Base-by-base conservation (phyloP, 768 basidiomycete genomes). In the Rhodotorula diobovata region DNA sequence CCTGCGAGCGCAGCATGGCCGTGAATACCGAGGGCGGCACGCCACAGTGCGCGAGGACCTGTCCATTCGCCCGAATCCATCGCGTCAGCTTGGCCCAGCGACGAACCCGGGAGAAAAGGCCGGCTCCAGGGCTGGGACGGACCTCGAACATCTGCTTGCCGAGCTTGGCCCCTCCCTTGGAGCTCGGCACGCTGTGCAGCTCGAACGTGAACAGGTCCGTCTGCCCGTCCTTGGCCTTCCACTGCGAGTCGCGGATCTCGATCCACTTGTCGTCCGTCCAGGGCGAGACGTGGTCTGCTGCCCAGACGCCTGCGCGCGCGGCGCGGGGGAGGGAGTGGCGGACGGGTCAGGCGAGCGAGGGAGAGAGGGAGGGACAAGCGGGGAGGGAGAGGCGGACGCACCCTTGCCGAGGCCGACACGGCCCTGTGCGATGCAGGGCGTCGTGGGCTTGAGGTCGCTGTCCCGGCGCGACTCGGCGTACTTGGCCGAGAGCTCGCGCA, bases 101-200 rank as follows among this genome's bases (percentile, higher is more conserved):
- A 10, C 20, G 4, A 8, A 16, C 11, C 12, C 6, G 55, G 23
- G 55, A 35, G 34, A 23, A 14, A 56, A 30, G n/a, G n/a, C n/a
- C n/a, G n/a, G n/a, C n/a, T n/a, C n/a, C n/a, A n/a, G n/a, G n/a
- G n/a, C n/a, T n/a, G 53, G 32, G 34, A 37, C 55, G 34, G 30
- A 60, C 59, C 39, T 73, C 67, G 51, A 73, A 69, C 34, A 59
- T 51, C 35, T 73, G 72, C 65, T 73, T 73, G n/a, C 72, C 71
- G 25, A 69, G 41, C 39, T 66, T 73, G 1, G 66, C 35, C 0
- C 32, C 48, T 0, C 45, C 37, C 56, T 50, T 60, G 1, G 39
- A 50, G 53, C 43, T 39, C 34, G 72, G 72, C 5, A 66, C 35
- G 35, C 48, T 59, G 45, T 69, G 72, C 14, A 73, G 55, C 37